Conservation (phyloP, 768 basidiomycete genomes). For the Gloeopeniophorella convolvens region DNA sequence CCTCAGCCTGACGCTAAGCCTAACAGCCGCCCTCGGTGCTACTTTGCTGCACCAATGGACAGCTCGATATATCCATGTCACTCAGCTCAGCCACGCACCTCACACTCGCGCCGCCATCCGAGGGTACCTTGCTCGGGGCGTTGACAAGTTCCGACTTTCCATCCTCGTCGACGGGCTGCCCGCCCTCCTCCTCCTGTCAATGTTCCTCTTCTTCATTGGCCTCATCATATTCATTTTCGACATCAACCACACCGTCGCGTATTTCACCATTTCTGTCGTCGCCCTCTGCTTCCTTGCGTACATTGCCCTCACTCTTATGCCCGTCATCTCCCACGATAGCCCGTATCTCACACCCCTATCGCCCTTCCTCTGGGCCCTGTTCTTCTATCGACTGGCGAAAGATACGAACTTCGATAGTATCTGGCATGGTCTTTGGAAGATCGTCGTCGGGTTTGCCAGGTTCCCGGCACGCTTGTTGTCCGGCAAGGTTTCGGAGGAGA, state of each 20-base stretch:
- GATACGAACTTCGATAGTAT: no score
- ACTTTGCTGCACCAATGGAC: no score
- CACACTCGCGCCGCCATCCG: conserved; percentile 1
- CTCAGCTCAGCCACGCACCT: neutral
- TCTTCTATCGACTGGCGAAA: no score
- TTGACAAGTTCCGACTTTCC: neutral
- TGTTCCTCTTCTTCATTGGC: conserved; percentile 7
- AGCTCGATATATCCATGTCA: neutral
- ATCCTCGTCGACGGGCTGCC: neutral
- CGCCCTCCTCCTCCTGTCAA: conserved; percentile 4
- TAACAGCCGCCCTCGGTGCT: no score
- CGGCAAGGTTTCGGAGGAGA: no score
- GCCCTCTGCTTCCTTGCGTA: neutral
- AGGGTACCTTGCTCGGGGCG: neutral
- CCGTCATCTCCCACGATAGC: conserved; percentile 6
- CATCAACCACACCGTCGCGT: neutral
- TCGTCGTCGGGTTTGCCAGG: no score
- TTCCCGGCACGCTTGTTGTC: no score
- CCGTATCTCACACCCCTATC: conserved; percentile 6
- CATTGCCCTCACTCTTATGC: neutral
- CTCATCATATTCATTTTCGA: conserved; percentile 4
- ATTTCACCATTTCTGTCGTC: neutral
- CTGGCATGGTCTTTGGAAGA: no score
- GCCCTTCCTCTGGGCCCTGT: no score
- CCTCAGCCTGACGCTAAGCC: no score